Base-by-base conservation (phyloP, 1,284 basidiomycete species). In the Grifola frondosa region DNA sequence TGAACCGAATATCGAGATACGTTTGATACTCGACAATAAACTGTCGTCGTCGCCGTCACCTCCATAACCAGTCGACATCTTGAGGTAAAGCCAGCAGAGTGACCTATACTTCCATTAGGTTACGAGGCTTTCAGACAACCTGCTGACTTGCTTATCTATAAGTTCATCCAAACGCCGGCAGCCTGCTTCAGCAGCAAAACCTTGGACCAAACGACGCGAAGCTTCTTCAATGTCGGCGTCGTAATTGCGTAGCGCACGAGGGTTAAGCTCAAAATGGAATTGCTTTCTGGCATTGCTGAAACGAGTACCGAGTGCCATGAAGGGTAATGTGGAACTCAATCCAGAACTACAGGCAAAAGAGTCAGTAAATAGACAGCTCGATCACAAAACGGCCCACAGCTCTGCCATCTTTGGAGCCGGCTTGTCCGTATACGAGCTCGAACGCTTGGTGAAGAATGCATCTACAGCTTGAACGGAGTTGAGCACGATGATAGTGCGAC, bases 401-500 rank as follows among this genome's bases (percentile, higher is more conserved):
- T 52, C 36, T 8, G 49, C 44, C 50, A 57, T 54, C 35, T 44
- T 46, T 13, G 51, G 53, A 21, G 45, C 37, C 9, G 56, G 53
- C 42, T 53, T 53, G 50, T 37, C 37, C 21, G 57, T 52, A 37
- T 61, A 61, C 16, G 45, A 46, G 20, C 37, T 50, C 25, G 50
- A 53, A 29, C 58, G 42, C 44, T 60, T 61, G 33, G 46, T 49
- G 46, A 64, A 58, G 19, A 64, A 38, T 32, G 61, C 60, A 11
- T 54, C 49, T 31, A 57, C 58, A 11, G 57, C 49, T 38, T 54
- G 48, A 20, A 45, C 47, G 30, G 61, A 59, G 52, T 60, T 62
- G 38, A 63, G 49, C 17, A 63, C 48, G 49, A 51, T 57, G 41
- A 57, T 37, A 10, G 48, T 47, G 34, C 42, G 38, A 39, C 49